phyloP scores from a whole-genome alignment of 2,329 filamentous ascomycete species.

The Cryoendolithus antarcticus region DNA sequence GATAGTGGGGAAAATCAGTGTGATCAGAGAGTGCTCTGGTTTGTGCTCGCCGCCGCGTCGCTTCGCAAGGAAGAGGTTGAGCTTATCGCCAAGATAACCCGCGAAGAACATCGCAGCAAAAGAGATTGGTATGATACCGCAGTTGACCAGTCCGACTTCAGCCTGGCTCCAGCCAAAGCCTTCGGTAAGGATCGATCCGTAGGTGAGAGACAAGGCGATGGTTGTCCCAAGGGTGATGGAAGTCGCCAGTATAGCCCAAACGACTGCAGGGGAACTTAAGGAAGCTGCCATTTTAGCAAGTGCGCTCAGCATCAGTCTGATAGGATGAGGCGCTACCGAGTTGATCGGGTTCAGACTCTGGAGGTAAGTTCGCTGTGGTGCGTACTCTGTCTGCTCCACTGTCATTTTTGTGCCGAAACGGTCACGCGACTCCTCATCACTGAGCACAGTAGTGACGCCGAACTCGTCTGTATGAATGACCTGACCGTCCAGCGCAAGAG shows the following conservation, averaged over 20 bases:
- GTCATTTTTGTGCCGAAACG: no score
- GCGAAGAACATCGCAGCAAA: conserved; percentile 16
- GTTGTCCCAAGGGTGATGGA: conserved; percentile 27
- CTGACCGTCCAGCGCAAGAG: conserved; percentile 23
- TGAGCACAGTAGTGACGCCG: conserved; percentile 25
- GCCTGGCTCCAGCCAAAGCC: conserved; percentile 22
- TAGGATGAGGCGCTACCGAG: conserved; percentile 6
- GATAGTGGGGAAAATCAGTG: conserved; percentile 22
- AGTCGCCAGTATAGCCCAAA: conserved; percentile 26
- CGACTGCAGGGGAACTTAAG: conserved; percentile 26
- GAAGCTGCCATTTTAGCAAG: conserved; percentile 23
- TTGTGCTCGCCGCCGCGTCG: conserved; percentile 22
- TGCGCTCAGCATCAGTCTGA: conserved; percentile 8
- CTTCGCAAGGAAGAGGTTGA: conserved; percentile 20
- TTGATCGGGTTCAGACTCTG: conserved; percentile 9
- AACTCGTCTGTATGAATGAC: conserved; percentile 29
- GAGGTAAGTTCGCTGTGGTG: conserved; percentile 6
- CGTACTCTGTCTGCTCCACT: neutral
- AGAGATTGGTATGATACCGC: conserved; percentile 13
- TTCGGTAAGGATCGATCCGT: conserved; percentile 24
- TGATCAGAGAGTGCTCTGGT: conserved; percentile 25
- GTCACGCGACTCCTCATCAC: conserved; percentile 18
- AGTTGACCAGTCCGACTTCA: conserved; percentile 15
- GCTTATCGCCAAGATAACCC: conserved; percentile 15
- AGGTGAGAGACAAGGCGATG: conserved; percentile 28